These are phyloP conservation scores for Lentinula boryana DNA, from an alignment of 768 basidiomycete species.

Conservation along the genomic window DNA sequence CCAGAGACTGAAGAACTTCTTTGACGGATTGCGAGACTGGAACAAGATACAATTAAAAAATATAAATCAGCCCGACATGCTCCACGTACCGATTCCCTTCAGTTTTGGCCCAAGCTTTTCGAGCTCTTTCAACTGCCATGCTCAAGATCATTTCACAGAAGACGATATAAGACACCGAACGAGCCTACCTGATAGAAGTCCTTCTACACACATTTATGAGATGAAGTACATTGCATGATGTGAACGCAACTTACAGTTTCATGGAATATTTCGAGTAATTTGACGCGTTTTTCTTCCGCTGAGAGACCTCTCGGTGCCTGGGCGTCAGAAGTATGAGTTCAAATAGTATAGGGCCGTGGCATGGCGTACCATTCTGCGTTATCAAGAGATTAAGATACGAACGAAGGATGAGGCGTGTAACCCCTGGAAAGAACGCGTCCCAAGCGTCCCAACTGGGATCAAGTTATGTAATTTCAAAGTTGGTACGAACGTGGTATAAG, in stretches of 20 bases:
- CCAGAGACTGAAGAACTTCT: constrained; percentile 82
- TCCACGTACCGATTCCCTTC: constrained; percentile 75
- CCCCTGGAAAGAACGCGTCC: background rate
- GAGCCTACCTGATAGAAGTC: constrained; percentile 68
- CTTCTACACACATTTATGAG: constrained; percentile 39
- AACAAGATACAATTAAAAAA: background rate
- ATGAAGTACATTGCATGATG: background rate
- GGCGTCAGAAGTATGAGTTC: background rate
- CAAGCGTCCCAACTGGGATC: background rate
- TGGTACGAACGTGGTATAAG: too few relatives aligned
- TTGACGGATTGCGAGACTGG: constrained; percentile 88
- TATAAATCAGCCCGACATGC: background rate
- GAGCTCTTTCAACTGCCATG: constrained; percentile 68
- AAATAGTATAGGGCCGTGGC: background rate
- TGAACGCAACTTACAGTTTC: constrained; percentile 54
- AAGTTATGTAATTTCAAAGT: background rate
- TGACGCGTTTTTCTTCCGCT: constrained; percentile 84
- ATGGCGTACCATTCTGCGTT: background rate
- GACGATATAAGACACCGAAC: background rate
- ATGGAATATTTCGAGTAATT: constrained; percentile 88
- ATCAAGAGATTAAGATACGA: background rate
- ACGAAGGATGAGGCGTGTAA: background rate
- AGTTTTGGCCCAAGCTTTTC: constrained; percentile 85
- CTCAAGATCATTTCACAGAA: background rate
- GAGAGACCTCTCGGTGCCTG: constrained; percentile 83